Base-by-base conservation (phyloP, 1,284 basidiomycete species). In the Ustilago trichophora region DNA sequence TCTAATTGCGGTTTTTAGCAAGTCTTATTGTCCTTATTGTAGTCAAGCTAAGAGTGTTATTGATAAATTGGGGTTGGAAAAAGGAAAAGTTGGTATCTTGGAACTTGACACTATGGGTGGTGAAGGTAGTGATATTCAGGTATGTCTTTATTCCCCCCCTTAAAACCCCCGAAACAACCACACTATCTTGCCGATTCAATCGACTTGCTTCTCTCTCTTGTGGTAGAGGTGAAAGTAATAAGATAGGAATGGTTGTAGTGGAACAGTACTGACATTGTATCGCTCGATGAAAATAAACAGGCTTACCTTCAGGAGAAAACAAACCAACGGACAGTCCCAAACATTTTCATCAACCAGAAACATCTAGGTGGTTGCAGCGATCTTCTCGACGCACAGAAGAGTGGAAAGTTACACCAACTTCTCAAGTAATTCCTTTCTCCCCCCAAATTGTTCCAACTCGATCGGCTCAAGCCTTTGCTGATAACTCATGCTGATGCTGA, bases 251-350 rank as follows among this genome's bases (percentile, higher is more conserved):
- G n/a, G n/a, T n/a, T n/a, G n/a, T n/a, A n/a, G n/a, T n/a, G n/a
- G n/a, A n/a, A n/a, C n/a, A n/a, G n/a, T n/a, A n/a, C n/a, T n/a
- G n/a, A n/a, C n/a, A n/a, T n/a, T n/a, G n/a, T n/a, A n/a, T n/a
- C n/a, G n/a, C n/a, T n/a, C n/a, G n/a, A 7, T 8, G 19, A 10
- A 16, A 16, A 35, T 26, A 21, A 18, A 25, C 72, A 83, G 75
- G 71, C 67, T 36, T 83, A 83, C 67, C 74, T 84, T 25, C 66
- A 57, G 19, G 69, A 80, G 15, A 83, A 83, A 78, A 83, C 83
- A 1, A 80, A 76, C 8, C 83, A 84, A 75, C 53, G 80, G 5
- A 83, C 83, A 3, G 83, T 84, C 7, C 83, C 83, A 25, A 82
- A 80, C 64, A 80, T 84, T 64, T 84, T 82, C 51, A 82, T 84